Evolutionary conservation across 2,329 filamentous ascomycete species (phyloP), one percentile per base, ranked within the genome.

Genomic region (Calycina marina): DNA sequence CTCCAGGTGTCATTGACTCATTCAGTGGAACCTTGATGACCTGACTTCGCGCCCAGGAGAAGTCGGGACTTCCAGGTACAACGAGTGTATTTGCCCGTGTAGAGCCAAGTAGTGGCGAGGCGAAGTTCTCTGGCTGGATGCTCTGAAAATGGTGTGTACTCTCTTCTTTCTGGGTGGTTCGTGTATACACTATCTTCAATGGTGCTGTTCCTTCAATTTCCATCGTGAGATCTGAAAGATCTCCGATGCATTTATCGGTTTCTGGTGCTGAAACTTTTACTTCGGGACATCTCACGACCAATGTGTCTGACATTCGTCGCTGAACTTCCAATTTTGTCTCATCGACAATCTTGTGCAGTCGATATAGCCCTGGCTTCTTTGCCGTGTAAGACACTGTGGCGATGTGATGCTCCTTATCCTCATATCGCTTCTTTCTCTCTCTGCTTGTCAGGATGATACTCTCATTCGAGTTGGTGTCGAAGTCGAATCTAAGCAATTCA

Each of bases 291-390:
- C 72, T 64, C 9, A 93, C 84, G 30, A 98, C 77, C 34, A 92
- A 77, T 0, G 85, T 80, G 46, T 90, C 82, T 30, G 76, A 76
- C 32, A 66, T 68, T 25, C 70, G 66, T 25, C 80, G 73, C 47
- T 86, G 84, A 8, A 94, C 83, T 53, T 96, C 85, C 18, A 98
- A 69, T 54, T 93, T 93, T 38, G 92, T 90, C 53, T 93, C 78
- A 53, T 98, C 90, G 41, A 93, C 61, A 6, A 98, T 85, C 51
- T 76, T 84, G 36, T 77, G 71, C 18, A 98, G 65, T 25, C 78
- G 70, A 56, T 98, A 98, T 13, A 92, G 69, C 20, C 90, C 90
- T 1, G 84, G 73, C 55, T 90, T 90, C 60, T 83, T 92, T 22
- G 92, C 68, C 0, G 69, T 63, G 46, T 83, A 80, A 32, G 76